Percentiles rank a stretch among this genome's conserved stretches.
Evolutionary conservation across 179 eudicot genomes (phyloP).

Genomic region (Silene vulgaris): DNA sequence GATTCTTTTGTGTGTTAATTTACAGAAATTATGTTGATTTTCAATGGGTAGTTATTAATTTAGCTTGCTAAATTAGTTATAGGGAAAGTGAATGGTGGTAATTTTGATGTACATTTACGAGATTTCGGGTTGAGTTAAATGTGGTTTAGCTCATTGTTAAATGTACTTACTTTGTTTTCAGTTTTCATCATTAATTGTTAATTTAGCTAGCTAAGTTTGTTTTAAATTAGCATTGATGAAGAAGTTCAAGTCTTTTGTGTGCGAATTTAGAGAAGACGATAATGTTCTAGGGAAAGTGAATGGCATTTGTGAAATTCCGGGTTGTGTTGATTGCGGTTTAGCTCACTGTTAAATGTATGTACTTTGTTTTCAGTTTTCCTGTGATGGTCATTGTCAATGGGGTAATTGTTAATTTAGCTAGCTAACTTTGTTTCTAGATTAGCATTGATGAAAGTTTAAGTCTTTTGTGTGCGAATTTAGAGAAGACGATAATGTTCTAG

Average conservation of each 20-base stretch:
- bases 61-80: too few relatives aligned
- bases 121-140: not conserved
- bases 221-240: not conserved
- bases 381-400: not conserved
- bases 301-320: not conserved
- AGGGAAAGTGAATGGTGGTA: not conserved
- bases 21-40: not conserved
- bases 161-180: not conserved
- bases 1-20: not conserved
- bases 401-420: not conserved
- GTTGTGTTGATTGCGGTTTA: not conserved
- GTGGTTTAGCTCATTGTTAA: slow-evolving; percentile 5
- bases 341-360: slow-evolving; percentile 10
- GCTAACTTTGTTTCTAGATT: not conserved
- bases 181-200: not conserved
- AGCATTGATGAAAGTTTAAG: not conserved
- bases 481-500: too few relatives aligned
- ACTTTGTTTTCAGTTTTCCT: not conserved
- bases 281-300: not conserved
- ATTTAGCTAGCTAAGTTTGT: not conserved
- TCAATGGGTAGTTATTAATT: too few relatives aligned
- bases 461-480: not conserved
- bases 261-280: not conserved
- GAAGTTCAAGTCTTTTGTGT: not conserved
- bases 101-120: not conserved